These are phyloP conservation scores for Psophocarpus tetragonolobus DNA, from an alignment of 306 rosid genomes.

Conservation along the genomic window DNA sequence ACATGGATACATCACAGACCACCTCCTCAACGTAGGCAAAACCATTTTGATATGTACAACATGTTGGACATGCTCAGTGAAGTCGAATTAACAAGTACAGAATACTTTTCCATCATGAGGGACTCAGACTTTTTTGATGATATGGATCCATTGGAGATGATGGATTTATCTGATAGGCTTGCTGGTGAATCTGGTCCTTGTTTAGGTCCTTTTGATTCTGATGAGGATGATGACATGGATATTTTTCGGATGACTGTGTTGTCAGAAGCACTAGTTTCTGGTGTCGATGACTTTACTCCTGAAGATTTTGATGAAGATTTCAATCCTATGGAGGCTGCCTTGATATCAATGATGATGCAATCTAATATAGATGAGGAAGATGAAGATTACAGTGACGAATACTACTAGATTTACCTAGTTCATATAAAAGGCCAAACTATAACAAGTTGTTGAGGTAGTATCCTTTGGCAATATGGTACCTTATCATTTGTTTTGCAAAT, in stretches of 20 bases:
- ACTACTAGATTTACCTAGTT: slow-evolving; percentile 25
- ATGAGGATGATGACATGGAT: slow-evolving; percentile 21
- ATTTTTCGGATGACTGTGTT: slow-evolving; percentile 35
- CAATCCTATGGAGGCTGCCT: slow-evolving; percentile 39
- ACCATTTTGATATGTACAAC: slow-evolving; percentile 24
- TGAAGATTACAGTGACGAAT: slow-evolving; percentile 21
- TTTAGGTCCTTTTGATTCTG: slow-evolving; percentile 38
- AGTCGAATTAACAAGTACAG: slow-evolving; percentile 39
- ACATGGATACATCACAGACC: slow-evolving; percentile 42
- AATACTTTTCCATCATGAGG: slow-evolving; percentile 39
- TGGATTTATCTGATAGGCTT: slow-evolving; percentile 37
- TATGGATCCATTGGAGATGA: slow-evolving; percentile 38
- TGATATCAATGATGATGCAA: slow-evolving; percentile 44
- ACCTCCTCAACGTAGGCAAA: slow-evolving; percentile 36
- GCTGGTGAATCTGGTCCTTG: slow-evolving; percentile 36
- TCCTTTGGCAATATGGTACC: slow-evolving; percentile 8
- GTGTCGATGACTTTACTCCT: slow-evolving; percentile 31
- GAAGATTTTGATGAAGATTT: slow-evolving; percentile 37
- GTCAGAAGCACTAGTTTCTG: slow-evolving; percentile 36
- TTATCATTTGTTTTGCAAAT: slow-evolving; percentile 4
- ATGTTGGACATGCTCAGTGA: slow-evolving; percentile 44
- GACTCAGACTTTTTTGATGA: slow-evolving; percentile 19
- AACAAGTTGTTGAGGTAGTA: slow-evolving; percentile 16
- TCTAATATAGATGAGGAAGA: slow-evolving; percentile 26
- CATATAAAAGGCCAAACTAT: neutral